Evolutionary conservation across 495 filamentous ascomycete genomes (phyloP).

Genomic region (Parachaetomium inaequale): DNA sequence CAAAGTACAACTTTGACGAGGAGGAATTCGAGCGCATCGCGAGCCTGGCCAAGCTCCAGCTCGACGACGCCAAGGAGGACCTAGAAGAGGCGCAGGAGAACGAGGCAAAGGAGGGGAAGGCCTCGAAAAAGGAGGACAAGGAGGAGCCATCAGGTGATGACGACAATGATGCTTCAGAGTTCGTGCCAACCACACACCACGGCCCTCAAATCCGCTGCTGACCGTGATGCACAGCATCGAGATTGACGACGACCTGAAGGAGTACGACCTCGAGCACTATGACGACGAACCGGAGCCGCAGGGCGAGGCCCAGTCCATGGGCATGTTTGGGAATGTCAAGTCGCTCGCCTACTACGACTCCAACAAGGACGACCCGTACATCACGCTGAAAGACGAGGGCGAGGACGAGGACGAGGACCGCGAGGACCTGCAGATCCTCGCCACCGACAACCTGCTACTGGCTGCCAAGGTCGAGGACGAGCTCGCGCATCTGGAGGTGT

Average conservation of each 20-base stretch:
- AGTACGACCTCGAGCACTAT: constrained; percentile 95
- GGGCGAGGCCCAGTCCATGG: constrained; percentile 62
- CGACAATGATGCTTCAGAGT: constrained; percentile 37
- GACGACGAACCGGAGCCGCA: constrained; percentile 72
- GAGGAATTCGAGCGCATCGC: constrained; percentile 89
- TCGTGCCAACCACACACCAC: constrained; percentile 14
- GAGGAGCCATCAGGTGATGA: constrained; percentile 19
- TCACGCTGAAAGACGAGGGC: constrained; percentile 68
- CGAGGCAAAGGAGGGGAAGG: constrained; percentile 19
- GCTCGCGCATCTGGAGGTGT: constrained; percentile 92
- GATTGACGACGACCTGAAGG: constrained; percentile 76
- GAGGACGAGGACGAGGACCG: constrained; percentile 81
- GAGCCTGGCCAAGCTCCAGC: constrained; percentile 78
- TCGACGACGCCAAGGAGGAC: constrained; percentile 88
- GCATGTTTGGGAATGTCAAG: constrained; percentile 93
- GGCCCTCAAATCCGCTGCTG: not conserved
- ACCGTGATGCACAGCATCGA: constrained; percentile 34
- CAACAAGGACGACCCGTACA: constrained; percentile 92
- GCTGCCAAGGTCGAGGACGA: constrained; percentile 95
- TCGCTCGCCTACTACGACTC: constrained; percentile 89
- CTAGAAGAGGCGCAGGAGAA: constrained; percentile 59
- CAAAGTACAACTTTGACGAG: constrained; percentile 87
- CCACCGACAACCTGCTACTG: constrained; percentile 86
- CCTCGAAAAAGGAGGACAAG: constrained; percentile 17
- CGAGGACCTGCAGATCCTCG: constrained; percentile 89